Base-by-base conservation (phyloP, 768 basidiomycete species). In the Phlebiopsis gigantea region DNA sequence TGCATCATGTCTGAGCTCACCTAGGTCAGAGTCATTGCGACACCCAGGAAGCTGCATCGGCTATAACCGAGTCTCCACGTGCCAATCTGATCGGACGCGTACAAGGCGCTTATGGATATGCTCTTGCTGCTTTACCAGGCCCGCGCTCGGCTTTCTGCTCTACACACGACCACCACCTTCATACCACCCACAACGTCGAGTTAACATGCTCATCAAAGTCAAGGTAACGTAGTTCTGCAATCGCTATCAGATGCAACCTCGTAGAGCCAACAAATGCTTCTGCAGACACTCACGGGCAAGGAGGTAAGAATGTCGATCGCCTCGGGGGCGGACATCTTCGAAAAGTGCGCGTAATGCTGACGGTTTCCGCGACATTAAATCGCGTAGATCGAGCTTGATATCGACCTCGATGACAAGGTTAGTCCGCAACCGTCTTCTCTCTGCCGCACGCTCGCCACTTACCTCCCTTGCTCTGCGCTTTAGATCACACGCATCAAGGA, bases 401-500 rank as follows among this genome's bases (percentile, higher is more conserved):
- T 97, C 70, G 93, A 96, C 71, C 75, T 79, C 15, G 90, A 91
- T 61, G 91, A 92, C 75, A 88, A 87, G 80, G 94, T 86, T 55
- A 48, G 80, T 65, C 6, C 28, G 29, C 26, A 19, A 25, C n/a
- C 48, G 24, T 15, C 49, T 53, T 21, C 34, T 22, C 34, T 43
- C 24, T 49, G 10, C 19, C 44, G 7, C 30, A 41, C 39, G 1
- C 48, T 19, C 45, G 53, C 29, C n/a, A 47, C 28, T 45, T 25
- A 24, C 30, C 19, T 12, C 42, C 25, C n/a, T 44, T 39, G 42
- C 48, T 34, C 24, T 41, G 26, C 47, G 21, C 31, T 51, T 17
- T 68, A 98, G 96, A 91, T 97, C 66, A 78, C 84, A 46, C 84
- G 90, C 63, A 93, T 98, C 74, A 98, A 98, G 77, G 94, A 96